Evolutionary conservation across 139 green algal genomes (phyloP).

Genomic region (Mychonastes homosphaera): DNA sequence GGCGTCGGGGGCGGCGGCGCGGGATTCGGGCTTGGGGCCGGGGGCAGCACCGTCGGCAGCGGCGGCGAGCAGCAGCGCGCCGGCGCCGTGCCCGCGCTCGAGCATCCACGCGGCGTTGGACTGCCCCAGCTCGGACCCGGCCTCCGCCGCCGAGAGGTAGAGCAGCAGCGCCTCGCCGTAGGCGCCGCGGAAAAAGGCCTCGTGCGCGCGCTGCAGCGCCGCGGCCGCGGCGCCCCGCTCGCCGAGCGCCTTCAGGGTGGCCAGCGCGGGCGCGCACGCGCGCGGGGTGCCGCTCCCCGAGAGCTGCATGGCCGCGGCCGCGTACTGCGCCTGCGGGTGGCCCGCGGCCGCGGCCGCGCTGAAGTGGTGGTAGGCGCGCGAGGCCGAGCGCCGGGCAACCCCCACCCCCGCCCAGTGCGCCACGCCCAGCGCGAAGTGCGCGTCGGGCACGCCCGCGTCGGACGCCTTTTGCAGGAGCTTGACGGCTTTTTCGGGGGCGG

Average conservation of each 20-base stretch:
- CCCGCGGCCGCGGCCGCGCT: slow-evolving; percentile 27
- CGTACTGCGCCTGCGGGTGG: slow-evolving; percentile 80
- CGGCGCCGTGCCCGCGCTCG: slow-evolving; percentile 25
- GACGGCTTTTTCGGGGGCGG: slow-evolving; percentile 8
- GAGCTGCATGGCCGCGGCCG: slow-evolving; percentile 81
- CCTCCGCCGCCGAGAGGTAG: slow-evolving; percentile 71
- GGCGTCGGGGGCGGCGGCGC: background rate
- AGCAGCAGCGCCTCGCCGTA: slow-evolving; percentile 44
- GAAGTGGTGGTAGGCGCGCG: slow-evolving; percentile 28
- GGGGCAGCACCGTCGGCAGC: background rate
- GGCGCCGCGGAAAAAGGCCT: slow-evolving; percentile 48
- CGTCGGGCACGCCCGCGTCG: slow-evolving; percentile 37
- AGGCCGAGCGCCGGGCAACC: slow-evolving; percentile 23
- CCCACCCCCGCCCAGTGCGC: slow-evolving; percentile 61
- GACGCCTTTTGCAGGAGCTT: slow-evolving; percentile 23
- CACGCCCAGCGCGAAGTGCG: slow-evolving; percentile 65
- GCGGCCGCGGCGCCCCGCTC: slow-evolving; percentile 34
- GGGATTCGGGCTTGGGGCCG: slow-evolving; percentile 2
- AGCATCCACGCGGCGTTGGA: slow-evolving; percentile 92
- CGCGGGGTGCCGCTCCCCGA: slow-evolving; percentile 43
- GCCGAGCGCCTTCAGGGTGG: slow-evolving; percentile 32
- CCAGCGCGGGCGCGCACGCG: slow-evolving; percentile 33
- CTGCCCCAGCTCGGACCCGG: slow-evolving; percentile 81
- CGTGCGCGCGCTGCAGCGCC: slow-evolving; percentile 44
- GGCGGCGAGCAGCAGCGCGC: background rate